Base-by-base conservation (phyloP, 2,329 filamentous ascomycete species). In the Claviceps monticola region DNA sequence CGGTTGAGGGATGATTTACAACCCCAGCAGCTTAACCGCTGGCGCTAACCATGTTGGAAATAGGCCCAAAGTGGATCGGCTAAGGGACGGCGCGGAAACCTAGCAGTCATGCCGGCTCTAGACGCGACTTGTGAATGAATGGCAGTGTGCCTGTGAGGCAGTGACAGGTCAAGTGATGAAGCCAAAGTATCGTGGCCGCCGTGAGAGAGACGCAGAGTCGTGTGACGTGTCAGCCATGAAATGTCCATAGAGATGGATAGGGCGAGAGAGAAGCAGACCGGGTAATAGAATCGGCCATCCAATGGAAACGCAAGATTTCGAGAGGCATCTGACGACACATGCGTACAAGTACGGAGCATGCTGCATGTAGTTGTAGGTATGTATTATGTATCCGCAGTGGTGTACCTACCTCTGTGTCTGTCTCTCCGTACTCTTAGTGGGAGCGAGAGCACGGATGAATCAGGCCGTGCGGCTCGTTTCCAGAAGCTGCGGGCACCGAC, bases 391-490 rank as follows among this genome's bases (percentile, higher is more conserved):
- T 34, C 29, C 29, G 29, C 9, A 34, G 29, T 34, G 29, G 29
- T 21, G 39, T 39, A 39, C 14, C 11, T 21, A 23, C 8, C 9
- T 21, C 11, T 21, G 9, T 23, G 26, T 29, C 8, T 29, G 26
- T 29, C 26, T 29, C 2, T 29, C 26, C 26, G 26, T 29, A 26
- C 26, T 26, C 26, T 7, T 26, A 29, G 26, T 29, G 26, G 8
- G 26, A 14, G 21, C 21, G 21, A 41, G 29, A 45, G 23, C 29
- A 52, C 52, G 49, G 50, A 49, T 50, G 44, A 54, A 52, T 50
- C 36, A 21, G 50, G 50, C 47, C 53, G 47, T 54, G 50, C 47
- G 53, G 42, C 21, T 37, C 21, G 21, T 42, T 38, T 9, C 26
- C 47, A 36, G 43, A 23, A 50, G 39, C 37, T 44, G 36, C 41